phyloP scores from a whole-genome alignment of 148 eudicot species.

The Rhododendron mucronatum region DNA sequence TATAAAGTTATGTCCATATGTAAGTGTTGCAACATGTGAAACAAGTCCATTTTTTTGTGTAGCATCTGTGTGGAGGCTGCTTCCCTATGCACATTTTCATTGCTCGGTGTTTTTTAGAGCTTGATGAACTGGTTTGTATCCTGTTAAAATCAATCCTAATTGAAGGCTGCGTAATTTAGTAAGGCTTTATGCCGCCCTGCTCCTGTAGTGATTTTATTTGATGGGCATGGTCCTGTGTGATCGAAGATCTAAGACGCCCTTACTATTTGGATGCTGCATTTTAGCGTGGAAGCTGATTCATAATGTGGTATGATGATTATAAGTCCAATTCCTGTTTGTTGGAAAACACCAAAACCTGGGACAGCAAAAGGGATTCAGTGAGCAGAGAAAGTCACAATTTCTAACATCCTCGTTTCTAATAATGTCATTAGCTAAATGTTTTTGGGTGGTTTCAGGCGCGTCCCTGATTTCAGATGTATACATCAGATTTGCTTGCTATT shows the following conservation, averaged over 20 bases:
- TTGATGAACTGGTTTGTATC: background rate
- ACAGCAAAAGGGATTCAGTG: too few species aligned
- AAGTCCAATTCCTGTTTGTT: background rate
- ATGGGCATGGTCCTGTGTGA: background rate
- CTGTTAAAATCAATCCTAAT: background rate
- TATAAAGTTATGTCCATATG: background rate
- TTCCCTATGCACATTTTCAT: background rate
- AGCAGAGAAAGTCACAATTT: background rate
- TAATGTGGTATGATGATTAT: background rate
- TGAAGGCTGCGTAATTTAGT: background rate
- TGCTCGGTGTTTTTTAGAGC: too few species aligned
- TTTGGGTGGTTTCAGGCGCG: background rate
- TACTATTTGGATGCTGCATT: too few species aligned
- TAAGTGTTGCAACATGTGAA: background rate
- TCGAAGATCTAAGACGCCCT: background rate
- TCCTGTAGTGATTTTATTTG: background rate
- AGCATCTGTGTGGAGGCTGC: background rate
- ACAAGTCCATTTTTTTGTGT: background rate
- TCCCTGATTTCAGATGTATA: too few species aligned
- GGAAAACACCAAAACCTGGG: background rate
- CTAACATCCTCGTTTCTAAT: background rate
- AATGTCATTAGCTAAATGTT: background rate
- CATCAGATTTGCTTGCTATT: background rate
- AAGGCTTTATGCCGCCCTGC: too few species aligned
- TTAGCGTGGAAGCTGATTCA: too few species aligned